Percentiles rank a stretch among this genome's conserved stretches.
phyloP scores from a whole-genome alignment of 164 flowering plant species.

The Aristolochia fimbriata region DNA sequence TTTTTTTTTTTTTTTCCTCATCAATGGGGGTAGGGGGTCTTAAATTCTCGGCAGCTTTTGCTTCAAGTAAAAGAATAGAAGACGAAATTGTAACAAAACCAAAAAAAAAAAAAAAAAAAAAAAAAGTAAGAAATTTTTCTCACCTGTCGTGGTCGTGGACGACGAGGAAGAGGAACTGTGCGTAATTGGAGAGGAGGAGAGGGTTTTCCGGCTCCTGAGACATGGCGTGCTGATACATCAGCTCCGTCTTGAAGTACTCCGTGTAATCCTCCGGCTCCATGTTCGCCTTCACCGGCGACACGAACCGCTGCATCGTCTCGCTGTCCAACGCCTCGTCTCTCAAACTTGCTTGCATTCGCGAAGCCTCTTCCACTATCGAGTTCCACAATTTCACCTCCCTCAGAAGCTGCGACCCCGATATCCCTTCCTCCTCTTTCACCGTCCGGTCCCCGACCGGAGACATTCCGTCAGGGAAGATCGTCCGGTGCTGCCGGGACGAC shows the following conservation, averaged over 20 bases:
- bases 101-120: no score
- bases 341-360: conserved; percentile 25
- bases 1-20: no score
- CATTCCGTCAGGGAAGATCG: conserved; percentile 36
- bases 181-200: conserved; percentile 73
- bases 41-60: no score
- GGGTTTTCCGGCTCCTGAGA: conserved; percentile 55
- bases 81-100: no score
- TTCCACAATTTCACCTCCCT: conserved; percentile 57
- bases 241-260: conserved; percentile 50
- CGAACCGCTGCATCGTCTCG: conserved; percentile 43
- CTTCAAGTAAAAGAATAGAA: no score
- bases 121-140: not conserved
- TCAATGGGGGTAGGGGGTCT: no score
- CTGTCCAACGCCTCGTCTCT: conserved; percentile 41
- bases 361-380: conserved; percentile 55
- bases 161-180: conserved; percentile 81
- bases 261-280: conserved; percentile 45
- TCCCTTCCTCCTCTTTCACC: conserved; percentile 17
- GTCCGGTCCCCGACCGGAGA: conserved; percentile 22
- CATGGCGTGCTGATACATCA: conserved; percentile 46
- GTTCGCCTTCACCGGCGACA: conserved; percentile 49
- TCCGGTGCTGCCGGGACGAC: conserved; percentile 15
- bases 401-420: conserved; percentile 19
- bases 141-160: conserved; percentile 79